Evolutionary conservation across 1,284 basidiomycete species (phyloP).

Genomic region (Leccinum pachyderme): DNA sequence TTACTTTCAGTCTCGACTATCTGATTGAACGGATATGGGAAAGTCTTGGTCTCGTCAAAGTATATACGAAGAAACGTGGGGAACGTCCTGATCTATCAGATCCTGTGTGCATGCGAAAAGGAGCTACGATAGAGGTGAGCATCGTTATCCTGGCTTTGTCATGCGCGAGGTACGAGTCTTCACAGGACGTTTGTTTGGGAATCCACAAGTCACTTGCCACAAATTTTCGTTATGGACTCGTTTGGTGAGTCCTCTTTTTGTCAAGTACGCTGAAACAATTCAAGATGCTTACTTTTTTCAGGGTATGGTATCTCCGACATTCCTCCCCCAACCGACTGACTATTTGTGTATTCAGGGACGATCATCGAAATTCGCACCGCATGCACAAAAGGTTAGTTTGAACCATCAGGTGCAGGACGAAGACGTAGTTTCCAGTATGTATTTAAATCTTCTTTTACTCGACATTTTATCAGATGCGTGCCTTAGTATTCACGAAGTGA

Average conservation of each 20-base stretch:
- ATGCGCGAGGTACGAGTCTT: background rate
- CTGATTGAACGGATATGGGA: slow-evolving; percentile 91
- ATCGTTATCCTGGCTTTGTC: background rate
- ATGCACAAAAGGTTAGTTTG: slow-evolving; percentile 92
- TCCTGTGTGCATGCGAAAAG: slow-evolving; percentile 90
- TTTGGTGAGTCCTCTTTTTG: slow-evolving; percentile 59
- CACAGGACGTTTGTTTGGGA: slow-evolving; percentile 82
- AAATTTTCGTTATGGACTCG: slow-evolving; percentile 90
- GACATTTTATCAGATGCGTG: background rate
- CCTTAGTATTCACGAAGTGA: slow-evolving; percentile 43
- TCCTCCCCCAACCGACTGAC: slow-evolving; percentile 18
- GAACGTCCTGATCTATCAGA: slow-evolving; percentile 88
- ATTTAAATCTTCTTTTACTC: background rate
- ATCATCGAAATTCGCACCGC: slow-evolving; percentile 87
- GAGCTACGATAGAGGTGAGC: slow-evolving; percentile 86
- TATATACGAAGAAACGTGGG: slow-evolving; percentile 98
- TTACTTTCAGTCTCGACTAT: slow-evolving; percentile 68
- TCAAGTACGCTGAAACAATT: background rate
- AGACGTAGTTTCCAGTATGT: slow-evolving; percentile 90
- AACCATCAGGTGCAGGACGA: slow-evolving; percentile 88
- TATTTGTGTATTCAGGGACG: slow-evolving; percentile 58
- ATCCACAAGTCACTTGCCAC: slow-evolving; percentile 87
- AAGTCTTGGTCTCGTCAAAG: slow-evolving; percentile 81
- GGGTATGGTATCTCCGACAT: slow-evolving; percentile 20
- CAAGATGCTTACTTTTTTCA: slow-evolving; percentile 1